Conservation (phyloP, 2,329 filamentous ascomycete species). For the Colletotrichum chlorophyti region DNA sequence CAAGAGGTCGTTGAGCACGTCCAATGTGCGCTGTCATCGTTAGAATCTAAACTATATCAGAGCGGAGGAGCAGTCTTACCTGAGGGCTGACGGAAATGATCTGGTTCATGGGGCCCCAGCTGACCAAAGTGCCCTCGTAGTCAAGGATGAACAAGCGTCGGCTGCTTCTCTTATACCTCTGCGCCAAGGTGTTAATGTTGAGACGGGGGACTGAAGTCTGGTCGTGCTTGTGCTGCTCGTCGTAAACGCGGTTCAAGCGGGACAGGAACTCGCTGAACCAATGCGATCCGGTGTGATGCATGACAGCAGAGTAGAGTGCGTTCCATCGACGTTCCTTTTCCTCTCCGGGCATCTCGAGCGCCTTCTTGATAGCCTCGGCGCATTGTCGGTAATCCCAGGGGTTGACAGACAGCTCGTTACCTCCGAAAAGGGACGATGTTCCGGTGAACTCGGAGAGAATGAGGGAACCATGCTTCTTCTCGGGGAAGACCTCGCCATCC, state of each 20-base stretch:
- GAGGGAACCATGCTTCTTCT: slow-evolving; percentile 85
- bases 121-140: slow-evolving; percentile 91
- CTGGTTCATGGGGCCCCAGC: slow-evolving; percentile 82
- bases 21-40: slow-evolving; percentile 71
- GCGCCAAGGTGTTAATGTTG: slow-evolving; percentile 68
- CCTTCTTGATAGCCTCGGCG: slow-evolving; percentile 82
- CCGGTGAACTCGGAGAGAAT: slow-evolving; percentile 97
- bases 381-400: slow-evolving; percentile 94
- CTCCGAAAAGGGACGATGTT: slow-evolving; percentile 83
- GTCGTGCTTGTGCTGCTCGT: slow-evolving; percentile 84
- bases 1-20: slow-evolving; percentile 81
- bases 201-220: slow-evolving; percentile 87
- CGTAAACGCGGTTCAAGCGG: slow-evolving; percentile 76
- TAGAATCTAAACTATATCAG: slow-evolving; percentile 9
- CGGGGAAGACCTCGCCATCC: slow-evolving; percentile 73
- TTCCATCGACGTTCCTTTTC: slow-evolving; percentile 80
- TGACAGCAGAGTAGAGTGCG: slow-evolving; percentile 75
- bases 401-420: slow-evolving; percentile 85
- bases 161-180: slow-evolving; percentile 70
- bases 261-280: slow-evolving; percentile 83
- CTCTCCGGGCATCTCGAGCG: slow-evolving; percentile 78
- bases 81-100: slow-evolving; percentile 86
- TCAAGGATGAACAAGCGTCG: slow-evolving; percentile 87
- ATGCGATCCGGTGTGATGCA: slow-evolving; percentile 81
- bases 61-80: slow-evolving; percentile 34